Base-by-base conservation (phyloP, 768 basidiomycete genomes). In the Boletus edulis region DNA sequence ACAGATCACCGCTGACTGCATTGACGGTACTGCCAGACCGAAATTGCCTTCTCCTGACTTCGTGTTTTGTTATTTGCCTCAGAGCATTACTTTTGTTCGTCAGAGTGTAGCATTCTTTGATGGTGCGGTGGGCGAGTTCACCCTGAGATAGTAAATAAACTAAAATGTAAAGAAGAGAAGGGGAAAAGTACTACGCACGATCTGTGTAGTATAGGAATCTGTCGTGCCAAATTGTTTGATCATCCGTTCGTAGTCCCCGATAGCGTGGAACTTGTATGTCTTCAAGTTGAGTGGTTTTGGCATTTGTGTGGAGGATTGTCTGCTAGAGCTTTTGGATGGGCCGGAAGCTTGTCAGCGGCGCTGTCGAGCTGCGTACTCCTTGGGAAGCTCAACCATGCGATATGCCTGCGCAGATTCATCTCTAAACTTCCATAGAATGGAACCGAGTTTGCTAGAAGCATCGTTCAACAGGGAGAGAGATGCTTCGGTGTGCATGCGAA, bases 61-160 rank as follows among this genome's bases (percentile, higher is more conserved):
- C 52, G 0, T 62, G 62, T 11, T 57, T 53, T 0, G 68, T 63
- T 42, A 79, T 73, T 43, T 76, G 72, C 1, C 43, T 37, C 0
- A 46, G 38, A 4, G 60, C 55, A n/a, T 71, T 46, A 2, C 59
- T 65, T 55, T 77, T 78, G 61, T 76, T 78, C 0, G 72, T 75
- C 2, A 62, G 47, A 0, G 45, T 51, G 48, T 78, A 80, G 17
- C 72, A 56, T 1, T 55, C 59, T 57, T 82, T 80, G 24, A 76
- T 57, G 0, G 32, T 48, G 0, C 63, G 51, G 49, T 80, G 77
- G 29, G 73, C 67, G 0, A 70, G 65, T 61, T 78, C 77, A 15
- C 73, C 70, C 76, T 78, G n/a, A 9, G 10, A 34, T 17, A 22
- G 35, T 20, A 20, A 22, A 17, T 27, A 32, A 20, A 46, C 24